These are phyloP conservation scores for Aspergillus diversus DNA, from an alignment of 495 filamentous ascomycete genomes.

Conservation along the genomic window DNA sequence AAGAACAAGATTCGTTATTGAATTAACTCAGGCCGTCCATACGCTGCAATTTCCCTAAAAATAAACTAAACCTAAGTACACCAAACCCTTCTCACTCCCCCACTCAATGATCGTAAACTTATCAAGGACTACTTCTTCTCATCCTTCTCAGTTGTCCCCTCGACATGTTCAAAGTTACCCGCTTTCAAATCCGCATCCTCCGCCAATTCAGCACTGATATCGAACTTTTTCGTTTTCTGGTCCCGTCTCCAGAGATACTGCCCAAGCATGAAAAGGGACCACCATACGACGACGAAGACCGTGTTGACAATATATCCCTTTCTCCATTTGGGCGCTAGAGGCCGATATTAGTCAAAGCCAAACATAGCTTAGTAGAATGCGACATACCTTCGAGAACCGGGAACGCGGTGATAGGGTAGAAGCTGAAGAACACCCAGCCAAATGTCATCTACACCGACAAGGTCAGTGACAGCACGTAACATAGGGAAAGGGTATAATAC, in stretches of 20 bases:
- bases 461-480: not conserved
- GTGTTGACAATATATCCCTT: slow-evolving; percentile 26
- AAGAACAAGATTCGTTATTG: too few species aligned
- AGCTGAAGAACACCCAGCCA: slow-evolving; percentile 27
- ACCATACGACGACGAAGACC: slow-evolving; percentile 19
- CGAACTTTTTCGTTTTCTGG: too few species aligned
- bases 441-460: slow-evolving; percentile 23
- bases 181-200: too few species aligned
- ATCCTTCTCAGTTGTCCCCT: too few species aligned
- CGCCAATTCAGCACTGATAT: too few species aligned
- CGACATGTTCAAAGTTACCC: too few species aligned
- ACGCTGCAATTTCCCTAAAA: too few species aligned
- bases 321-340: slow-evolving; percentile 22
- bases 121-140: too few species aligned
- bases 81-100: too few species aligned
- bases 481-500: not conserved
- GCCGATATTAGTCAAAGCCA: not conserved
- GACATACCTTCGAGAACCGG: slow-evolving; percentile 22
- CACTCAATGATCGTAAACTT: too few species aligned
- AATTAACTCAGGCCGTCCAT: too few species aligned
- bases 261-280: slow-evolving; percentile 23
- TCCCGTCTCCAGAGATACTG: slow-evolving; percentile 26
- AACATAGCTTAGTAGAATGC: not conserved
- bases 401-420: slow-evolving; percentile 26
- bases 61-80: too few species aligned